A percentile compares a stretch with the other conserved stretches of the same genome.
Conservation (phyloP, 805 yeast species). For the Aciculoconidium aculeatum region DNA sequence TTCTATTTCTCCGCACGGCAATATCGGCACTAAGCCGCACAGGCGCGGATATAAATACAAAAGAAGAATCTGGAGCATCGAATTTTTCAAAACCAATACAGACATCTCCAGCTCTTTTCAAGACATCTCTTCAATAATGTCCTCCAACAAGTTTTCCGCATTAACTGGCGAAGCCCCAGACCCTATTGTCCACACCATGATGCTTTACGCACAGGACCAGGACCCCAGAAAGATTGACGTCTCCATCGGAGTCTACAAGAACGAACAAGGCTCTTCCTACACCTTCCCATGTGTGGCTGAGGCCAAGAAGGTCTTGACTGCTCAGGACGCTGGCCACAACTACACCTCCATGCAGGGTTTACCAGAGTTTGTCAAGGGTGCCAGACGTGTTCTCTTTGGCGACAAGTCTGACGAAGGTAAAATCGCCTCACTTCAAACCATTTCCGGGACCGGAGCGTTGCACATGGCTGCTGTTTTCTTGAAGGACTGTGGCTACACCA, state of each 20-base stretch:
- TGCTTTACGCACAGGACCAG: constrained; percentile 19
- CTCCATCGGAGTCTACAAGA: constrained; percentile 42
- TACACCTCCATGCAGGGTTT: constrained; percentile 39
- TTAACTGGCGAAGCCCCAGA: constrained; percentile 19
- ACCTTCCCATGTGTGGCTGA: constrained; percentile 32
- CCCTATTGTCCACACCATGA: constrained; percentile 22
- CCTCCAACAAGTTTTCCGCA: constrained; percentile 13
- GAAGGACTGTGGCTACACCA: constrained; percentile 15
- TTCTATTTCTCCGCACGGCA: too few relatives aligned
- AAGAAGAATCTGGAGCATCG: too few relatives aligned
- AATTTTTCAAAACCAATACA: too few relatives aligned
- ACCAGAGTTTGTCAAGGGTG: constrained; percentile 29
- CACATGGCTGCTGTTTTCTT: constrained; percentile 32
- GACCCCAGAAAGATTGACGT: constrained; percentile 34
- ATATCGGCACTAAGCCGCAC: too few relatives aligned
- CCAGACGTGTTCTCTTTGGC: constrained; percentile 34
- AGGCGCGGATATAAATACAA: too few relatives aligned
- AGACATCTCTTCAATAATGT: constrained; percentile 6
- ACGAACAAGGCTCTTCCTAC: constrained; percentile 30
- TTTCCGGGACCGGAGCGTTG: constrained; percentile 39
- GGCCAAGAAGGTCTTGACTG: constrained; percentile 28
- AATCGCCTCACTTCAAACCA: constrained; percentile 32
- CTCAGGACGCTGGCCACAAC: constrained; percentile 39
- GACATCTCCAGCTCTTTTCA: too few relatives aligned
- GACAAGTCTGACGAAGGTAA: constrained; percentile 17